phyloP scores from a whole-genome alignment of 306 rosid genomes.

The Cucurbita maxima region DNA sequence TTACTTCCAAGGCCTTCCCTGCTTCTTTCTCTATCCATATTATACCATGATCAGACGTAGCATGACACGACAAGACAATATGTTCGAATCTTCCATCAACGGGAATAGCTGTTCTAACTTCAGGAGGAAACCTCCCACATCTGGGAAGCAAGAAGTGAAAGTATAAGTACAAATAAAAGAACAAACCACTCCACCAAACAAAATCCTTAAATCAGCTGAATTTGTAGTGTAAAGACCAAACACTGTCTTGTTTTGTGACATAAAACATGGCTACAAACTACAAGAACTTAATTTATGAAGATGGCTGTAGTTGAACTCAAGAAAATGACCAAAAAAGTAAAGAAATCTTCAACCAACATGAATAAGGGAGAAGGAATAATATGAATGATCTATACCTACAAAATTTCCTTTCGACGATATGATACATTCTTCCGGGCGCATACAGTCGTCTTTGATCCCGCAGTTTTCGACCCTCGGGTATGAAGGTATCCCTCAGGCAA shows the following conservation, averaged over 20 bases:
- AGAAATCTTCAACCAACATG: neutral
- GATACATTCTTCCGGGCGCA: constrained; percentile 90
- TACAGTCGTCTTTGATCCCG: constrained; percentile 84
- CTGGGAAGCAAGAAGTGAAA: constrained; percentile 28
- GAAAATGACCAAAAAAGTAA: neutral
- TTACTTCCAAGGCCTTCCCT: constrained; percentile 78
- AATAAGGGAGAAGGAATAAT: neutral
- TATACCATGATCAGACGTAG: constrained; percentile 78
- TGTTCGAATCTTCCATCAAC: constrained; percentile 99
- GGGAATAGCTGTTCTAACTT: constrained; percentile 89
- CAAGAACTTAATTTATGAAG: neutral
- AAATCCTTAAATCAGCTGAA: neutral
- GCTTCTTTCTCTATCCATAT: constrained; percentile 89
- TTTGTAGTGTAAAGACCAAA: neutral
- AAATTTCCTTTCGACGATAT: constrained; percentile 75
- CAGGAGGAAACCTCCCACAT: constrained; percentile 98
- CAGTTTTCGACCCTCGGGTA: constrained; percentile 77
- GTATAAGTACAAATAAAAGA: constrained; percentile 5
- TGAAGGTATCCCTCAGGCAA: constrained; percentile 90
- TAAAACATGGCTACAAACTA: neutral
- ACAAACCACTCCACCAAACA: neutral
- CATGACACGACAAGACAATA: constrained; percentile 81
- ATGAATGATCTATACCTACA: constrained; percentile 50
- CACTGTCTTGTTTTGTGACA: neutral
- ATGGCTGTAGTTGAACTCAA: neutral